These are phyloP conservation scores for Pseudognaphalium luteoalbum DNA, from an alignment of 129 eudicot species.

Conservation along the genomic window DNA sequence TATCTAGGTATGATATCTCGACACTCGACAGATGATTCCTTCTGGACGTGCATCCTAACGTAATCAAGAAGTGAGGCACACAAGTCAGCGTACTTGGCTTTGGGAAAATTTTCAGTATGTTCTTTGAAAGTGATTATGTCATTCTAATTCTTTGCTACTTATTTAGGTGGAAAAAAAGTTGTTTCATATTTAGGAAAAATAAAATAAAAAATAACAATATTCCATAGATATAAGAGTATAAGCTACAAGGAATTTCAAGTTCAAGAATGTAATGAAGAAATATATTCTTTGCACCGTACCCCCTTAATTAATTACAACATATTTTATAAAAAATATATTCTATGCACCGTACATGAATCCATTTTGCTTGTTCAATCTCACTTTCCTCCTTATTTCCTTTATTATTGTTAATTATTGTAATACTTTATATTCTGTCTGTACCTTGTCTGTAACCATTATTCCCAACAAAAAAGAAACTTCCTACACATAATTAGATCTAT, in stretches of 20 bases:
- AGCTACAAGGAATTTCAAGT: neutral
- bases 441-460: neutral
- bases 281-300: neutral
- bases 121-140: neutral
- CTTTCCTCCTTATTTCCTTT: neutral
- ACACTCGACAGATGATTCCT: slow-evolving; percentile 69
- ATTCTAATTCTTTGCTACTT: neutral
- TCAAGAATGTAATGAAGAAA: neutral
- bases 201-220: too few species aligned
- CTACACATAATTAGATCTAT: neutral
- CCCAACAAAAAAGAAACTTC: neutral
- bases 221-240: too few species aligned
- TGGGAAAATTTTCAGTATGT: neutral
- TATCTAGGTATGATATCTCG: slow-evolving; percentile 79
- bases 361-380: neutral
- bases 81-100: neutral
- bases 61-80: slow-evolving; percentile 6
- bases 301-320: neutral
- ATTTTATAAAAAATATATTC: too few species aligned
- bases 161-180: neutral
- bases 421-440: neutral
- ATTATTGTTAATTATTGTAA: neutral
- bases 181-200: neutral
- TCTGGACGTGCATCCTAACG: slow-evolving; percentile 73
- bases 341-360: too few species aligned